A percentile compares a stretch with the other conserved stretches of the same genome.
These are phyloP conservation scores for Cephalotrichum gorgonifer DNA, from an alignment of 2,329 filamentous ascomycete species.

Conservation along the genomic window DNA sequence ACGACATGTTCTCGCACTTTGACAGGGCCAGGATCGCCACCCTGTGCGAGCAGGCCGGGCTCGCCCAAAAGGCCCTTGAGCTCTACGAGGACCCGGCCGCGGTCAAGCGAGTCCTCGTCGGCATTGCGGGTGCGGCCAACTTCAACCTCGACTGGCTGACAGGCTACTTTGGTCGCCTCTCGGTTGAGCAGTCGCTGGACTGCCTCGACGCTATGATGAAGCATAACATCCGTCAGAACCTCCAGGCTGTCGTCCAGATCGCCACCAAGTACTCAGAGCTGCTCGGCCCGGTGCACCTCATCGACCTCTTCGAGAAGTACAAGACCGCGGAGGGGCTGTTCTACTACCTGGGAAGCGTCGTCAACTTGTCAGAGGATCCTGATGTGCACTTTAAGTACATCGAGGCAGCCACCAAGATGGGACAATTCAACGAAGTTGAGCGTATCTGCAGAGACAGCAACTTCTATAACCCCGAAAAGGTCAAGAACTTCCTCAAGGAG, in stretches of 20 bases:
- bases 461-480: conserved; percentile 83
- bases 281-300: conserved; percentile 74
- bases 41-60: conserved; percentile 86
- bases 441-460: conserved; percentile 93
- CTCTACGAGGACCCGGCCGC: conserved; percentile 85
- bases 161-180: conserved; percentile 86
- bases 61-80: conserved; percentile 80
- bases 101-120: conserved; percentile 83
- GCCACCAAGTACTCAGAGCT: conserved; percentile 97
- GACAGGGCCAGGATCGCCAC: conserved; percentile 82
- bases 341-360: conserved; percentile 96
- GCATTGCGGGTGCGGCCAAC: conserved; percentile 72
- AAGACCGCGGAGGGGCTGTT: conserved; percentile 94
- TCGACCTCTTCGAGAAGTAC: conserved; percentile 95
- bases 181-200: conserved; percentile 88
- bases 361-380: conserved; percentile 89
- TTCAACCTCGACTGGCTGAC: conserved; percentile 87
- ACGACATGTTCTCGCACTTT: conserved; percentile 97
- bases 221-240: conserved; percentile 90
- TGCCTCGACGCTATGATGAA: conserved; percentile 96
- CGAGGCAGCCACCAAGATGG: conserved; percentile 88
- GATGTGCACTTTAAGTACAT: conserved; percentile 99
- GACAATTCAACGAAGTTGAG: conserved; percentile 91
- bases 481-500: conserved; percentile 99
- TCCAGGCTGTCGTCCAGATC: conserved; percentile 89